Base-by-base conservation (phyloP, 306 rosid genomes). In the Dryas octopetala region DNA sequence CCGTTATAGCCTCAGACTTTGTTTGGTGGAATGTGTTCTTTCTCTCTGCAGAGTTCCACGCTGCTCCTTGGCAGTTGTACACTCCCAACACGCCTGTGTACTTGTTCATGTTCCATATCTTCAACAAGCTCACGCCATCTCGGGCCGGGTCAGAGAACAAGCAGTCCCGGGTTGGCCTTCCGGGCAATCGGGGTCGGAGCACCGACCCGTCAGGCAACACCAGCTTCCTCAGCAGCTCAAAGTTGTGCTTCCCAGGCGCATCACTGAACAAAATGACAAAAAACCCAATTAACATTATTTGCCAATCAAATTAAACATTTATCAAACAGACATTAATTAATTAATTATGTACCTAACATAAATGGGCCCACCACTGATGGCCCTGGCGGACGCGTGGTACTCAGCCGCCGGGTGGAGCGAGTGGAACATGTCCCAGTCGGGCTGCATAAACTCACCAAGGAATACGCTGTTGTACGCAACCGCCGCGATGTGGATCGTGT, bases 371-470 rank as follows among this genome's bases (percentile, higher is more conserved):
- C 99, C 99, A 7, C 97, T 91, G 5, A 95, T 86, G 23, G 97
- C 99, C 73, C 99, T 77, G 1, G 99, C 99, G 0, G 97, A 92
- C 15, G 83, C 98, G 54, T 95, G 99, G 79, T 95, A 95, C 62
- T 92, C 97, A 1, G 97, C 93, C 2, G 96, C 97, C 0, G 90
- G 90, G 58, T 95, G 99, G 1, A 76, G 82, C 4, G 99, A 95
- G 54, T 95, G 97, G 70, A 95, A 95, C 99, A 95, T 95, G 58
- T 95, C 99, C 99, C 99, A 95, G 66, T 95, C 99, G 0, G 97
- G 99, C 74, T 50, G 83, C 97, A 95, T 95, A 28, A 95, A 74
- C 93, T 95, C 99, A 2, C 97, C 97, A 45, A 95, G 87, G 64
- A 92, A 95, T n/a, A 95, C 84, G 50, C 93, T 91, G 32, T 95